Conservation (phyloP, 1,284 basidiomycete species). For the Ganoderma boninense region DNA sequence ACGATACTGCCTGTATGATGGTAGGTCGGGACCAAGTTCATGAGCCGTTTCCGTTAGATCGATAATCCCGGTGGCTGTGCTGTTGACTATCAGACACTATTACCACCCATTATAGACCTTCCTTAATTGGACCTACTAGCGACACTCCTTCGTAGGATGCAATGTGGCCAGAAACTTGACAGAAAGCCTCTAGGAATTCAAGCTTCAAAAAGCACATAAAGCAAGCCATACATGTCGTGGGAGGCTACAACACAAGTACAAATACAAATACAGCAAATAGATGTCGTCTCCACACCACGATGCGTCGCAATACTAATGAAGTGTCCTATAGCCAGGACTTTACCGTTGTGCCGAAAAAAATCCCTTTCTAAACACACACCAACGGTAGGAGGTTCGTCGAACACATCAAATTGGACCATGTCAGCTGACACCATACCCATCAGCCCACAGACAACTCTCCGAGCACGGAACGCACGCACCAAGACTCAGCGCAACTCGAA, state of each 20-base stretch:
- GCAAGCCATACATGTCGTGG: neutral
- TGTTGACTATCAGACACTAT: neutral
- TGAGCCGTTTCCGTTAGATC: neutral
- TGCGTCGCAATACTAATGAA: neutral
- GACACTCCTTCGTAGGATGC: too few species aligned
- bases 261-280: neutral
- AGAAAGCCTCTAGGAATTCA: too few species aligned
- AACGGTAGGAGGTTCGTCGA: too few species aligned
- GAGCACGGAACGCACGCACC: neutral
- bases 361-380: too few species aligned
- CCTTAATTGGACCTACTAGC: too few species aligned
- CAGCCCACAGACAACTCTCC: neutral
- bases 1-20: neutral
- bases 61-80: neutral
- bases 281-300: too few species aligned
- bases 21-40: neutral
- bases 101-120: too few species aligned
- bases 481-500: neutral
- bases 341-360: neutral
- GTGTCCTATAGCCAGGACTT: neutral
- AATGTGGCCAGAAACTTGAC: too few species aligned
- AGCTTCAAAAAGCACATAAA: neutral
- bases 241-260: neutral
- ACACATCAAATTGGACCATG: too few species aligned
- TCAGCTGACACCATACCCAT: neutral